Evolutionary conservation across 2,329 filamentous ascomycete species (phyloP), one percentile per base, ranked within the genome.

Genomic region (Lachnellula hyalina): DNA sequence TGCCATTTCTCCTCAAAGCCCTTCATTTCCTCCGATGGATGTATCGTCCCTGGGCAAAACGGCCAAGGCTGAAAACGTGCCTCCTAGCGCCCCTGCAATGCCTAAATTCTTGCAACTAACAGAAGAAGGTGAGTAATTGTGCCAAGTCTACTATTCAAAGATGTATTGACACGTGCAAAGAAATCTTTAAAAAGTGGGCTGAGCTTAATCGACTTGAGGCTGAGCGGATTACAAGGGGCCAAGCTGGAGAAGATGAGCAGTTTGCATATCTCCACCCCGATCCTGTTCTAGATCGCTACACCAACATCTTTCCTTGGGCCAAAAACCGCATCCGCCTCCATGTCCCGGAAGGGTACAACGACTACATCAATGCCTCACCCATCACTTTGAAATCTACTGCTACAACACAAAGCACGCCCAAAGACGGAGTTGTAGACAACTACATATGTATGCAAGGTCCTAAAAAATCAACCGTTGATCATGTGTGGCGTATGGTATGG

Each of bases 391-490:
- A 63, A 65, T 72, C 55, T 67, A 74, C 61, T 62, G 66, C 63
- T 25, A 49, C 52, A 15, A 64, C 61, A 40, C 61, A 67, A 54
- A 65, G 64, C 53, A 52, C 56, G 5, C 49, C 64, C 25, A 63
- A 65, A 40, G 49, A 61, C 15, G 60, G 62, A 40, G 57, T 63
- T 21, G 62, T 65, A 48, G 62, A 68, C 63, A 79, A 80, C 52
- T 97, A 95, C 71, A 96, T 99, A 63, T 94, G 92, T 51, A 96
- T 95, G 70, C 90, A 95, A 73, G 94, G 94, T 0, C 94, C 94
- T 5, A 96, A 92, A 66, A 72, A 78, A 56, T 81, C 83, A 25
- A 89, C 88, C 15, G 79, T 87, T 53, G 83, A 85, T 62, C 90
- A 96, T 67, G 89, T 96, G 61, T 99, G 93, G 89, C 89, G 94